Evolutionary conservation across 2,329 filamentous ascomycete species (phyloP).

Genomic region (Talaromyces amestolkiae): DNA sequence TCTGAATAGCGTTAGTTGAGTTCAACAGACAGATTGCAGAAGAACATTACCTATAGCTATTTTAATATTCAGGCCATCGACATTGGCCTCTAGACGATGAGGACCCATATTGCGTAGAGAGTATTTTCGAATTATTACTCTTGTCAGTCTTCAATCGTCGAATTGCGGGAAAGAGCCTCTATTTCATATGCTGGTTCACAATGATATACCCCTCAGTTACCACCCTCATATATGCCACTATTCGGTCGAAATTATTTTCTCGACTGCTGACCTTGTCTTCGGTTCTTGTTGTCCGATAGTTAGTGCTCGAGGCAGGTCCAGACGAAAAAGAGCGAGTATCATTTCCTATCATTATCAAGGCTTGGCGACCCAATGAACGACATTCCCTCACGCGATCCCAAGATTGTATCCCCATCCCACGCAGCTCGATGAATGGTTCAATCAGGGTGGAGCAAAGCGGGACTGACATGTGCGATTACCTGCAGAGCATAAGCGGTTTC

Average conservation of each 20-base stretch:
- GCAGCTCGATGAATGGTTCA: neutral
- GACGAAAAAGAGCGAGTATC: neutral
- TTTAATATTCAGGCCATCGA: constrained; percentile 20
- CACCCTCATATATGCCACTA: neutral
- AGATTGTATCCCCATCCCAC: neutral
- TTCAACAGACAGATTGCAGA: too few species aligned
- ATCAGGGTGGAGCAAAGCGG: constrained; percentile 2
- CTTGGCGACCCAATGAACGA: neutral
- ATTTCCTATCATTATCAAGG: neutral
- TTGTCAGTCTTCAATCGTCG: neutral
- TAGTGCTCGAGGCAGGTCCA: constrained; percentile 12
- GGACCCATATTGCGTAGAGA: constrained; percentile 19
- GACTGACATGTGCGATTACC: neutral
- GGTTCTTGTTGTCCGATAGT: neutral
- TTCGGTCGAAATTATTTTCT: neutral
- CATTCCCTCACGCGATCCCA: neutral
- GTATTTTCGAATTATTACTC: neutral
- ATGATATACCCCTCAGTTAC: neutral
- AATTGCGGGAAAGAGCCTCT: neutral
- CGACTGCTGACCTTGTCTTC: neutral
- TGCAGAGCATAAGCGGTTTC: neutral
- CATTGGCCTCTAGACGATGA: constrained; percentile 17
- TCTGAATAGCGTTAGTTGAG: constrained; percentile 30
- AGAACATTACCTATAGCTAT: constrained; percentile 23
- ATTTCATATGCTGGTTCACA: neutral